Evolutionary conservation across 805 yeast species (phyloP), one percentile per base, ranked within the genome.

Genomic region (Trichomonascus vanleenenianus): DNA sequence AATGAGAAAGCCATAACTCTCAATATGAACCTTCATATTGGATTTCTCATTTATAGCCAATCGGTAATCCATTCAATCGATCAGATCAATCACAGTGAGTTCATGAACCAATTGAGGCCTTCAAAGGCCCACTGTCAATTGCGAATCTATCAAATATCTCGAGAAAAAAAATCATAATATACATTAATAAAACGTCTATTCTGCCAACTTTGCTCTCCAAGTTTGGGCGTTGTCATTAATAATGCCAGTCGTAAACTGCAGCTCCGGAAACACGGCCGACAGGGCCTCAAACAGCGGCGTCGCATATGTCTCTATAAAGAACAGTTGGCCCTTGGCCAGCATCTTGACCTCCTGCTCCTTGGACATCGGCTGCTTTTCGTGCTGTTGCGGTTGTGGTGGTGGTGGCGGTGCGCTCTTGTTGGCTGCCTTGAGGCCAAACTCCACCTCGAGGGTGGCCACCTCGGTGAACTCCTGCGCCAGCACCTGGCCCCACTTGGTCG

Each of bases 401-500:
- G 39, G 27, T 38, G 35, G 27, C 30, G 36, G 39, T 3, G 27
- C 22, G 19, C 12, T 25, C 19, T n/a, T 30, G 27, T 14, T 22
- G 47, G 31, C 32, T 10, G 45, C 39, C 16, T 46, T 45, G 30
- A 53, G 46, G 12, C 59, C 59, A 32, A 70, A 46, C 35, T 61
- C 60, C 19, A 63, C 59, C 47, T 81, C 82, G 30, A 88, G 67
- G 31, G 58, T 61, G 3, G 72, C 66, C 49, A 86, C 78, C 59
- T 85, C 89, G 39, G 71, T 73, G 55, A 88, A 85, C 63, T 89
- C 97, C 50, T 84, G 68, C 1, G 83, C 74, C 36, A 89, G 71
- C n/a, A 81, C 77, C 50, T 76, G 67, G 3, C 95, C 96, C 97
- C 97, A 89, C 65, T 83, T 81, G 1, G 85, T 76, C 18, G 91